These are phyloP conservation scores for Auricularia cornea DNA, from an alignment of 768 basidiomycete species.

Conservation along the genomic window DNA sequence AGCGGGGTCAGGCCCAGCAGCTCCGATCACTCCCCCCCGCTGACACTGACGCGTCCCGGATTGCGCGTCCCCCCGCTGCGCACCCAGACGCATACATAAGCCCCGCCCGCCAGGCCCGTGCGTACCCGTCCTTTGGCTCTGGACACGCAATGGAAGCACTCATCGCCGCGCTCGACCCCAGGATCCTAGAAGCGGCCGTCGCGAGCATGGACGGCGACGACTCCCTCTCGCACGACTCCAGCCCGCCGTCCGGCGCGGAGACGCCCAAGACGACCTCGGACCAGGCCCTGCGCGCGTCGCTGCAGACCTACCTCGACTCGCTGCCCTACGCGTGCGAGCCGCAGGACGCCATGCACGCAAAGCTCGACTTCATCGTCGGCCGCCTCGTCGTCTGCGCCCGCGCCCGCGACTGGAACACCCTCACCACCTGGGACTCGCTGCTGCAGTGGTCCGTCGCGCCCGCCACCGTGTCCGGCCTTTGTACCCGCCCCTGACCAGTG, in stretches of 20 bases:
- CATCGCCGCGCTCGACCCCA: not conserved
- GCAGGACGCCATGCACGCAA: slow-evolving; percentile 58
- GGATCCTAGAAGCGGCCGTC: not conserved
- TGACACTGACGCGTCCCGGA: slow-evolving; percentile 16
- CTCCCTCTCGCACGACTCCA: not conserved
- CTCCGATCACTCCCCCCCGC: not conserved
- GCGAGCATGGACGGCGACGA: slow-evolving; percentile 44
- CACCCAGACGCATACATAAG: not conserved
- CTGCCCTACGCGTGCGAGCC: slow-evolving; percentile 70
- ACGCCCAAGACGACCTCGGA: not conserved
- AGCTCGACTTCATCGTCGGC: slow-evolving; percentile 59
- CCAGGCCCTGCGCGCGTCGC: slow-evolving; percentile 21
- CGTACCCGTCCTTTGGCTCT: not conserved
- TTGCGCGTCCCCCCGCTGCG: slow-evolving; percentile 11
- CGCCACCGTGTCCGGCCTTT: not conserved
- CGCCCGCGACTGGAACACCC: slow-evolving; percentile 63
- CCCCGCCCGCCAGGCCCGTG: no score
- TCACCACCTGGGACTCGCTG: slow-evolving; percentile 72
- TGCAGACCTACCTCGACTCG: slow-evolving; percentile 58
- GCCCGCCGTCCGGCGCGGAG: not conserved
- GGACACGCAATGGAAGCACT: not conserved
- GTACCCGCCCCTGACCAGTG: not conserved
- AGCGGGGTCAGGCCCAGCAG: no score
- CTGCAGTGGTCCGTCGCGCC: slow-evolving; percentile 54
- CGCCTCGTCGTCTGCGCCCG: slow-evolving; percentile 65